Conservation (phyloP, 1,284 basidiomycete genomes). For the Athelia psychrophila region DNA sequence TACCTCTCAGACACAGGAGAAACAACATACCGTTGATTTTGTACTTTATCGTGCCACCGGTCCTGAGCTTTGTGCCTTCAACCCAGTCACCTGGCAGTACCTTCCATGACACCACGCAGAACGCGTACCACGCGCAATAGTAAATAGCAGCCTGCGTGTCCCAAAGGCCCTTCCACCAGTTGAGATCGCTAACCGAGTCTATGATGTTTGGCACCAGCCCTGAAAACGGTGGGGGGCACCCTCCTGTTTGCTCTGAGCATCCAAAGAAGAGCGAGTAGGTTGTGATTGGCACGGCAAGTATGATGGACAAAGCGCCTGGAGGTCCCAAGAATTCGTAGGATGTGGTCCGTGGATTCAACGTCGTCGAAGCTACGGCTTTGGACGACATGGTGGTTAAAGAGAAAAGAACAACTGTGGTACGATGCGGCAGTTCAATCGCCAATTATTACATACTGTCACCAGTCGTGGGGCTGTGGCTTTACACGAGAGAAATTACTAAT, state of each 20-base stretch:
- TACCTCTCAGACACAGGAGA: too few species aligned
- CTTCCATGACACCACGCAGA: slow-evolving; percentile 80
- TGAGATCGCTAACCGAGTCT: slow-evolving; percentile 42
- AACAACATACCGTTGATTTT: slow-evolving; percentile 85
- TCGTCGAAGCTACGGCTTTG: background rate
- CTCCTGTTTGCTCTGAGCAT: slow-evolving; percentile 78
- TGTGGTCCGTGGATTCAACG: slow-evolving; percentile 58
- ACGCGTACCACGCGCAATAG: slow-evolving; percentile 91
- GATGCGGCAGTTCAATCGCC: too few species aligned
- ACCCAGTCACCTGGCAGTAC: slow-evolving; percentile 87
- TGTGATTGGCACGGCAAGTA: slow-evolving; percentile 69
- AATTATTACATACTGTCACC: too few species aligned
- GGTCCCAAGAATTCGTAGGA: slow-evolving; percentile 88
- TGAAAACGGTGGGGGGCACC: slow-evolving; percentile 63
- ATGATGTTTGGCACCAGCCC: slow-evolving; percentile 43
- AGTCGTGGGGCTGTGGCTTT: too few species aligned
- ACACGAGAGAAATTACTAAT: too few species aligned
- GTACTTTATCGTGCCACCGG: slow-evolving; percentile 80
- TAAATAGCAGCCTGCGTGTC: slow-evolving; percentile 75
- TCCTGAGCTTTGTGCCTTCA: slow-evolving; percentile 76
- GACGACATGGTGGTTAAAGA: background rate
- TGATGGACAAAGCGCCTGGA: slow-evolving; percentile 73
- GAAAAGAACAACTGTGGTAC: background rate
- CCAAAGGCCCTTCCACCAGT: slow-evolving; percentile 76
- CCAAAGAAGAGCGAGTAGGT: slow-evolving; percentile 83